Evolutionary conservation across 2,329 filamentous ascomycete genomes (phyloP).

Genomic region (Septoria linicola): DNA sequence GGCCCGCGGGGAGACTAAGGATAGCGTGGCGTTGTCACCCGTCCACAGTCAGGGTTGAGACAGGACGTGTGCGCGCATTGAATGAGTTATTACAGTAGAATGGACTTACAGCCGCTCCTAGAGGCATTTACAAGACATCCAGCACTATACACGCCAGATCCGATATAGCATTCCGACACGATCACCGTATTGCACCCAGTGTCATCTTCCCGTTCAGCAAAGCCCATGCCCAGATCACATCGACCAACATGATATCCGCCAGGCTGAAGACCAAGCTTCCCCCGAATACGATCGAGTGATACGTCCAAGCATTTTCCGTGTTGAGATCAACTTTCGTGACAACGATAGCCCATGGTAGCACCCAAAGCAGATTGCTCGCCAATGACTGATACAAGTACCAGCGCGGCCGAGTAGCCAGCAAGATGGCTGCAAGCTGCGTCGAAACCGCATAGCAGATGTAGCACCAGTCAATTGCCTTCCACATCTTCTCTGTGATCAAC

Average conservation of each 20-base stretch:
- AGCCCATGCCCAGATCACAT: conserved; percentile 54
- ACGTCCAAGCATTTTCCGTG: conserved; percentile 62
- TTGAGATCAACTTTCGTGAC: conserved; percentile 53
- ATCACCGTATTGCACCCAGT: no score
- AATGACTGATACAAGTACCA: conserved; percentile 71
- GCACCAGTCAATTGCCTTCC: conserved; percentile 57
- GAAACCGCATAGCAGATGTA: conserved; percentile 68
- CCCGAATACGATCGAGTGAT: conserved; percentile 65
- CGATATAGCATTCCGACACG: no score
- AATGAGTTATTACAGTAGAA: no score
- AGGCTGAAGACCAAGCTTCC: conserved; percentile 69
- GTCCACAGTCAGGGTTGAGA: no score
- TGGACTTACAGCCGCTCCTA: no score
- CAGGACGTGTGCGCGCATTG: no score
- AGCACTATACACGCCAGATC: no score
- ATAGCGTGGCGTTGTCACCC: no score
- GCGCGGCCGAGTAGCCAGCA: conserved; percentile 62
- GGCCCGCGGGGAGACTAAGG: no score
- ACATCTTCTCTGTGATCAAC: conserved; percentile 64
- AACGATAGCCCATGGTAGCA: conserved; percentile 69
- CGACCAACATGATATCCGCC: conserved; percentile 53
- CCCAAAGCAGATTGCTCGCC: conserved; percentile 65
- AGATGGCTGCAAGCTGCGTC: conserved; percentile 63
- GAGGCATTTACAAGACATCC: no score
- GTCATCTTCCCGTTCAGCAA: conserved; percentile 47